Conservation (phyloP, 2,329 filamentous ascomycete species). For the Cladorrhinum sp. region DNA sequence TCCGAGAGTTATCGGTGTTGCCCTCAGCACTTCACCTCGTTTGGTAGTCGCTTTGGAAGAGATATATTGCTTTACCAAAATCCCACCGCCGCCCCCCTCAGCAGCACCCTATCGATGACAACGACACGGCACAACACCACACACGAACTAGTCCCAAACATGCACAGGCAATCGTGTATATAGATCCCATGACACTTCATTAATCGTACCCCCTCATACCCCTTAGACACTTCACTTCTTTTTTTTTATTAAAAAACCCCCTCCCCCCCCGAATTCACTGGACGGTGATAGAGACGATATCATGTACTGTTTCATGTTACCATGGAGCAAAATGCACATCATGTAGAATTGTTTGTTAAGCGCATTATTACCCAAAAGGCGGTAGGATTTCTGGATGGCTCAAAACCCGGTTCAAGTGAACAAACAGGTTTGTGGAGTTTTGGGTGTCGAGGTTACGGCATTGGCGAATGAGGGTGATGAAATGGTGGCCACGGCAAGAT, state of each 20-base stretch:
- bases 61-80: slow-evolving; percentile 11
- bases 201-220: slow-evolving; percentile 25
- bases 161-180: slow-evolving; percentile 29
- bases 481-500: not conserved
- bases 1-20: slow-evolving; percentile 13
- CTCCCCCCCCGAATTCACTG: slow-evolving; percentile 19
- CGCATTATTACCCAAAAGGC: slow-evolving; percentile 21
- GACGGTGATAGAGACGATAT: slow-evolving; percentile 28
- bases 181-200: slow-evolving; percentile 23
- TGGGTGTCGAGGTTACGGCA: slow-evolving; percentile 3
- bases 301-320: slow-evolving; percentile 30
- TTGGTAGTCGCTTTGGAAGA: slow-evolving; percentile 12
- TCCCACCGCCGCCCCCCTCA: slow-evolving; percentile 13
- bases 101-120: slow-evolving; percentile 20
- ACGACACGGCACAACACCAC: slow-evolving; percentile 24
- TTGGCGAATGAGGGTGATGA: not conserved
- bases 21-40: slow-evolving; percentile 9
- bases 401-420: slow-evolving; percentile 27
- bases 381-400: slow-evolving; percentile 17
- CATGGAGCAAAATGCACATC: slow-evolving; percentile 27
- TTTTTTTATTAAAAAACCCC: slow-evolving; percentile 20
- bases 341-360: slow-evolving; percentile 27
- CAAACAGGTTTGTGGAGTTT: slow-evolving; percentile 18
- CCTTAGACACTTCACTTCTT: slow-evolving; percentile 27
- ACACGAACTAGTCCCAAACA: slow-evolving; percentile 18